Evolutionary conservation across 2,329 filamentous ascomycete species (phyloP), one percentile per base, ranked within the genome.

Genomic region (Tolypocladium cylindrosporum): DNA sequence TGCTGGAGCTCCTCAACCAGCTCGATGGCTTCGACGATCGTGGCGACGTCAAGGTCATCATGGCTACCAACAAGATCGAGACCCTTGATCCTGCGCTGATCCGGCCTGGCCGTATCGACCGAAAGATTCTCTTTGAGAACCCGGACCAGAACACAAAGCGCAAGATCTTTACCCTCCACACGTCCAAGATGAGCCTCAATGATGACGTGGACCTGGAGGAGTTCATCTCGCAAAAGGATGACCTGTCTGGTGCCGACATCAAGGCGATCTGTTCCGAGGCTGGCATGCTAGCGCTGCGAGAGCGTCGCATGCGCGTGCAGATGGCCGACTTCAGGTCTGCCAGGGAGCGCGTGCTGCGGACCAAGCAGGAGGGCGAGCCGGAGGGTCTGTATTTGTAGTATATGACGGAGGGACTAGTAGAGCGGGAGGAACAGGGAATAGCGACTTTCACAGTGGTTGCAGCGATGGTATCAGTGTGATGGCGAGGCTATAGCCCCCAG

Each of bases 31-130:
- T 99, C 76, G 94, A 99, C 71, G 95, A 99, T 74, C 90, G 94
- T 61, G 95, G 94, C 66, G 94, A 99, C 71, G 93, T 99, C 75
- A 99, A 99, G 80, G 94, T 99, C 61, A 93, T 99, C 74, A 97
- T 99, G 92, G 95, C 94, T 14, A 99, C 94, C 65, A 99, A 99
- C 86, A 99, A 99, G 84, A 99, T 99, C 65, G 95, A 99, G 66
- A 96, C 91, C 4, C 82, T 99, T 36, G 95, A 99, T 70, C 94
- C 94, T 57, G 94, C 94, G 21, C 81, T 99, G 65, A 99, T 99
- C 70, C 88, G 94, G 65, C 94, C 94, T 51, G 94, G 94, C 63
- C 92, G 94, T 82, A 99, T 99, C 73, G 94, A 99, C 75, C 88
- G 94, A 67, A 99, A 99, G 84, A 99, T 99, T 62, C 75, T 87